phyloP scores from a whole-genome alignment of 169 alveolate genomes.

The Cystoisospora suis region DNA sequence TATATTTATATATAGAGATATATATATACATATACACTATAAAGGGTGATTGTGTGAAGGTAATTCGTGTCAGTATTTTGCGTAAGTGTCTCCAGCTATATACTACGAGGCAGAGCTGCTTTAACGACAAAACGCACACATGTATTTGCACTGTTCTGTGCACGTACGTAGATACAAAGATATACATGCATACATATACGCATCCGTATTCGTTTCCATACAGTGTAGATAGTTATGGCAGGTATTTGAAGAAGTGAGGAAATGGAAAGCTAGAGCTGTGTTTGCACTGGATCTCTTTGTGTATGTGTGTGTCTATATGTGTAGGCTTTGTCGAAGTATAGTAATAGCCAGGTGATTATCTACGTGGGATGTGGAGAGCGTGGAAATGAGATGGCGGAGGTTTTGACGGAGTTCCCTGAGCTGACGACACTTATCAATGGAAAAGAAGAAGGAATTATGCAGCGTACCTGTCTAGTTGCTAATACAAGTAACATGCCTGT shows the following conservation, averaged over 20 bases:
- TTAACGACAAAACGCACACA: too few species aligned
- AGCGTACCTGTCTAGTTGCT: conserved; percentile 99
- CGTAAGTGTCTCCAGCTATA: too few species aligned
- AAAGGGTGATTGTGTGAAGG: too few species aligned
- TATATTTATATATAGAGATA: too few species aligned
- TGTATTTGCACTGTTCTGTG: neutral
- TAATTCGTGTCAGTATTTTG: too few species aligned
- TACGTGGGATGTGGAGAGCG: conserved; percentile 99
- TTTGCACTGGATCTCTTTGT: neutral
- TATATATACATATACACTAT: too few species aligned
- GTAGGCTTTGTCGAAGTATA: conserved; percentile 96
- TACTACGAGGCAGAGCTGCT: too few species aligned
- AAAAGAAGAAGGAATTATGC: conserved; percentile 96
- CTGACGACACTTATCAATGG: conserved; percentile 91
- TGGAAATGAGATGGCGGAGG: conserved; percentile 99
- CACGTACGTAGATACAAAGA: neutral
- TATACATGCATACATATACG: neutral
- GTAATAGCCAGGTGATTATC: conserved; percentile 94
- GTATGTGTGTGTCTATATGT: neutral
- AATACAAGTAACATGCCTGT: conserved; percentile 99
- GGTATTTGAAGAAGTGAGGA: neutral
- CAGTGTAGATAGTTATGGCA: neutral
- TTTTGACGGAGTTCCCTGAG: conserved; percentile 98
- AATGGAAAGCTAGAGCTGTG: too few species aligned
- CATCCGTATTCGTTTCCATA: neutral